Conservation (phyloP, 495 filamentous ascomycete genomes). For the Penicillium diatomitis region DNA sequence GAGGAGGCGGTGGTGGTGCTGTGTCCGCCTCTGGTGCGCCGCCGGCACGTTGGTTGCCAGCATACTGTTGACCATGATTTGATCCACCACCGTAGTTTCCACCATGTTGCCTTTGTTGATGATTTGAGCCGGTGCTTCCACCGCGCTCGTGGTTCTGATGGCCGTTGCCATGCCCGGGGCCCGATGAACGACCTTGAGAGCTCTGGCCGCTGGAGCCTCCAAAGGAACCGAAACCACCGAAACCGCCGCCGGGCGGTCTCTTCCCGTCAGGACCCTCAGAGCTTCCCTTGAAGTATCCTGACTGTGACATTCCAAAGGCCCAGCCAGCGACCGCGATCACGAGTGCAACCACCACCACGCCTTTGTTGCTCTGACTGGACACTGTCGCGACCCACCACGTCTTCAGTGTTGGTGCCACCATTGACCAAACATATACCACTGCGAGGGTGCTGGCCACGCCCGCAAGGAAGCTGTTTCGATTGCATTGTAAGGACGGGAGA, state of each 20-base stretch:
- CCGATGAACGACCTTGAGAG: slow-evolving; percentile 12
- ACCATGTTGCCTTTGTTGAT: slow-evolving; percentile 17
- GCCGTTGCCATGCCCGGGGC: slow-evolving; percentile 11
- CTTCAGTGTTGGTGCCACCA: slow-evolving; percentile 58
- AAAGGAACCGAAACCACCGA: slow-evolving; percentile 6
- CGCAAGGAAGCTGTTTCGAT: slow-evolving; percentile 84
- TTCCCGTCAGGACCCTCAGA: slow-evolving; percentile 11
- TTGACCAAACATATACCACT: slow-evolving; percentile 53
- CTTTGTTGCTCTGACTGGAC: slow-evolving; percentile 51
- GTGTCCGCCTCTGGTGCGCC: background rate
- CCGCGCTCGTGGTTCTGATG: slow-evolving; percentile 14
- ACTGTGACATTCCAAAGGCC: slow-evolving; percentile 61
- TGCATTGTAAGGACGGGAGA: slow-evolving; percentile 74
- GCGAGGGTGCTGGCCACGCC: slow-evolving; percentile 68
- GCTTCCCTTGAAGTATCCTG: slow-evolving; percentile 17
- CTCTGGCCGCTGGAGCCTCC: slow-evolving; percentile 14
- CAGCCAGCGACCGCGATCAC: slow-evolving; percentile 68
- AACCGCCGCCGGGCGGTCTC: slow-evolving; percentile 9
- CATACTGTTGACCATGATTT: slow-evolving; percentile 25
- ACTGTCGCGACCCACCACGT: slow-evolving; percentile 58
- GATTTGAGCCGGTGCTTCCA: slow-evolving; percentile 7
- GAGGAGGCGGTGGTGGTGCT: background rate
- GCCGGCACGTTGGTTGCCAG: slow-evolving; percentile 23
- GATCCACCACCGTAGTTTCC: slow-evolving; percentile 21
- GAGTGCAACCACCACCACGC: slow-evolving; percentile 50